phyloP scores from a whole-genome alignment of 164 flowering plant species.

The Stephania cephalantha region DNA sequence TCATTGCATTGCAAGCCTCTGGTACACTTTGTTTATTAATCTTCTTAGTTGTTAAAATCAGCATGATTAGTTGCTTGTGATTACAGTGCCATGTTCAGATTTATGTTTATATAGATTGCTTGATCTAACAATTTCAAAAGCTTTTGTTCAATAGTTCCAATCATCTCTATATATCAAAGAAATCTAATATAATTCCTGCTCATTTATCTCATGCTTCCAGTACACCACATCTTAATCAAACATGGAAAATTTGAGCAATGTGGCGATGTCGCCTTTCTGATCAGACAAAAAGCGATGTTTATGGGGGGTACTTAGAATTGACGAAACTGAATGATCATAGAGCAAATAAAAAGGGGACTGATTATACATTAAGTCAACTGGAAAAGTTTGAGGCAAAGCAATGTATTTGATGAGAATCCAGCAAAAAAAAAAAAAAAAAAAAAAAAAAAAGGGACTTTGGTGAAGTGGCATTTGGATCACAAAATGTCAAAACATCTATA shows the following conservation, averaged over 20 bases:
- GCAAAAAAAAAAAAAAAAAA: neutral
- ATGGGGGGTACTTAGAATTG: neutral
- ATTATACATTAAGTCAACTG: neutral
- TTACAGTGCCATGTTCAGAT: no score
- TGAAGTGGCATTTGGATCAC: neutral
- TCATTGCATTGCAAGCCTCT: no score
- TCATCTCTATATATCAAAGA: no score
- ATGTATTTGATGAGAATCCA: neutral
- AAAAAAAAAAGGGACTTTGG: no score
- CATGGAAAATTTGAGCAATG: constrained; percentile 1
- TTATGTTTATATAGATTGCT: no score
- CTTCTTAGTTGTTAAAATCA: no score
- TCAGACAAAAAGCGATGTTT: neutral
- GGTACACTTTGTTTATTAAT: no score
- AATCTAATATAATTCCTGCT: neutral
- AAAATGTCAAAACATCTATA: neutral
- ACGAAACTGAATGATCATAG: neutral
- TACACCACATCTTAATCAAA: neutral
- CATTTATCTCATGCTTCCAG: neutral
- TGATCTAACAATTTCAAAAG: no score
- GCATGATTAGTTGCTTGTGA: no score
- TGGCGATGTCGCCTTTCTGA: neutral
- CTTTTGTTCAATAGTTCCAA: neutral
- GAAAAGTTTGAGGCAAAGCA: neutral
- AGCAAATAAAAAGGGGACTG: neutral